These are phyloP conservation scores for Phaeoacremonium minimum DNA, from an alignment of 2,329 filamentous ascomycete genomes.

Conservation along the genomic window DNA sequence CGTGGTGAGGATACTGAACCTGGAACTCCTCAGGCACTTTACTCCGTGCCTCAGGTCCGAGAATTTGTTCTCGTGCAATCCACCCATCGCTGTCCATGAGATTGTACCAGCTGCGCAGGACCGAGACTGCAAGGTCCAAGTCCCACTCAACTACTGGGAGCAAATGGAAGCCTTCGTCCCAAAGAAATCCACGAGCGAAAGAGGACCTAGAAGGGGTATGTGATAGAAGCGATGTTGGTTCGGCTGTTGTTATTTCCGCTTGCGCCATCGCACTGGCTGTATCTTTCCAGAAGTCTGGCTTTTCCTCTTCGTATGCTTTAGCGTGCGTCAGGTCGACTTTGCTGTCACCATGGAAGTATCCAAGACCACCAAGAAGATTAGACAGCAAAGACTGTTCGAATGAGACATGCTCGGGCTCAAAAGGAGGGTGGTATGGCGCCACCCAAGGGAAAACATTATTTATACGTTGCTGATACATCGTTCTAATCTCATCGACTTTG, in stretches of 20 bases:
- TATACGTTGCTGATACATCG: no score
- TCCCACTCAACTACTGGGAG: slow-evolving; percentile 87
- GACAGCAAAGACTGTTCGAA: slow-evolving; percentile 86
- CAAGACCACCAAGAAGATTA: slow-evolving; percentile 83
- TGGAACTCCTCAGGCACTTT: slow-evolving; percentile 89
- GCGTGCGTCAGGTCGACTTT: slow-evolving; percentile 83
- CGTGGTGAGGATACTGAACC: slow-evolving; percentile 88
- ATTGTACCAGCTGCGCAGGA: slow-evolving; percentile 87
- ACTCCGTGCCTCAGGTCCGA: slow-evolving; percentile 80
- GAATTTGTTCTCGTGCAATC: slow-evolving; percentile 90
- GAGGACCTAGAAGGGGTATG: slow-evolving; percentile 84
- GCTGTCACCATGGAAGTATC: slow-evolving; percentile 84
- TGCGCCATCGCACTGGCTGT: slow-evolving; percentile 68
- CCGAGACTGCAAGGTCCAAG: slow-evolving; percentile 74
- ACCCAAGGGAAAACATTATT: no score
- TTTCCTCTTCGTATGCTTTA: slow-evolving; percentile 82
- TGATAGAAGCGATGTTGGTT: slow-evolving; percentile 79
- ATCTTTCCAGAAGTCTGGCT: slow-evolving; percentile 87
- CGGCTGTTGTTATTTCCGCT: slow-evolving; percentile 62
- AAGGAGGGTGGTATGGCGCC: no score
- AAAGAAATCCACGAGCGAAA: slow-evolving; percentile 88
- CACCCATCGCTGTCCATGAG: slow-evolving; percentile 93
- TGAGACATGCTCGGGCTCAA: slow-evolving; percentile 64
- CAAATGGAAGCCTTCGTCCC: slow-evolving; percentile 95
- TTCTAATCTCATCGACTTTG: no score